Conservation (phyloP, 2,329 filamentous ascomycete species). For the Fusarium graminum region DNA sequence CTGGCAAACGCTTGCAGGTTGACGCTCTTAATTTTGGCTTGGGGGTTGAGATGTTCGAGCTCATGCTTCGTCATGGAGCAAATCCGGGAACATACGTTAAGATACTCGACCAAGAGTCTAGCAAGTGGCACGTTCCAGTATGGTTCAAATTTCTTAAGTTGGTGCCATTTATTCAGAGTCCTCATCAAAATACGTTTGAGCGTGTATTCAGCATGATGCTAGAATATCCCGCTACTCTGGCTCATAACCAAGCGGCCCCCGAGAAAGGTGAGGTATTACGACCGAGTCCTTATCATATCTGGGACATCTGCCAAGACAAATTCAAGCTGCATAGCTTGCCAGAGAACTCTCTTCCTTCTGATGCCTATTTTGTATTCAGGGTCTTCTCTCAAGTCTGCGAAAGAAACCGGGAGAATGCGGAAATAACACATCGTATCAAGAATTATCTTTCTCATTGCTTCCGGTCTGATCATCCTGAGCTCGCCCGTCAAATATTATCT, state of each 20-base stretch:
- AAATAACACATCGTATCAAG: neutral
- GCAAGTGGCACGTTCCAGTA: conserved; percentile 4
- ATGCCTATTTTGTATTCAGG: conserved; percentile 1
- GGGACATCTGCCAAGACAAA: conserved; percentile 5
- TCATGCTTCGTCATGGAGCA: conserved; percentile 5
- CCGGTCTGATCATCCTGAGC: neutral
- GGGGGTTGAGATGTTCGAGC: neutral
- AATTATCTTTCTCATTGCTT: conserved; percentile 3
- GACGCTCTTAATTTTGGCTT: neutral
- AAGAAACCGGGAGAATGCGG: neutral
- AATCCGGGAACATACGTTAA: neutral
- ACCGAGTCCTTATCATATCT: conserved; percentile 11
- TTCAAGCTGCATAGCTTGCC: neutral
- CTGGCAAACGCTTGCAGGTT: neutral
- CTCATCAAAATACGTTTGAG: neutral
- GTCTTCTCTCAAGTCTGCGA: conserved; percentile 2
- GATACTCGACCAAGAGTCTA: neutral
- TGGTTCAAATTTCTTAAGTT: conserved; percentile 9
- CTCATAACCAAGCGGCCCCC: neutral
- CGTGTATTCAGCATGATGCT: conserved; percentile 4
- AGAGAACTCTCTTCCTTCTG: neutral
- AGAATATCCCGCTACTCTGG: neutral
- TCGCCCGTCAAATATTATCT: neutral
- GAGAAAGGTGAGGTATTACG: conserved; percentile 1
- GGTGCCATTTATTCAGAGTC: neutral